phyloP scores from a whole-genome alignment of 257 asterid species.

The Penstemon eatonii region DNA sequence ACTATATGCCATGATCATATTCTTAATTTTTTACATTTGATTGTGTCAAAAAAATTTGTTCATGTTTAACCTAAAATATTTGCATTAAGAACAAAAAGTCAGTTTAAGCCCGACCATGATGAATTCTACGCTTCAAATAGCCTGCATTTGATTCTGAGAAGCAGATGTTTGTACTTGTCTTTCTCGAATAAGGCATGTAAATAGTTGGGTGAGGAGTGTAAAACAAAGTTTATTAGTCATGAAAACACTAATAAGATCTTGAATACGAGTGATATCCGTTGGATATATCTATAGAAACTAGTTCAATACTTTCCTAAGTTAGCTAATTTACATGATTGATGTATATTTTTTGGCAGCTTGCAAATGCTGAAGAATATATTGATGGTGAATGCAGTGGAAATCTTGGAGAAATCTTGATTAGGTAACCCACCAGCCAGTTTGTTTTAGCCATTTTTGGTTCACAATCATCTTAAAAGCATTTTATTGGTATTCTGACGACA shows the following conservation, averaged over 20 bases:
- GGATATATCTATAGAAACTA: not conserved
- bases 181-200: too few relatives aligned
- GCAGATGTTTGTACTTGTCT: not conserved
- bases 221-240: not conserved
- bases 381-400: constrained; percentile 87
- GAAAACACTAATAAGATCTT: not conserved
- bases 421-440: constrained; percentile 36
- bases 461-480: not conserved
- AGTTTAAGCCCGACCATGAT: not conserved
- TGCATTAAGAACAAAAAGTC: too few relatives aligned
- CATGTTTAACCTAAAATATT: too few relatives aligned
- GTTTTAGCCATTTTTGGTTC: not conserved
- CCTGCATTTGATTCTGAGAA: not conserved
- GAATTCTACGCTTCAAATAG: not conserved
- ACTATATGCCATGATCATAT: too few relatives aligned
- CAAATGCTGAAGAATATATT: constrained; percentile 85
- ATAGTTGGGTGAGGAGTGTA: not conserved
- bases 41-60: too few relatives aligned
- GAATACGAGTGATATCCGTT: not conserved
- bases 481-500: not conserved
- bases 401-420: constrained; percentile 88
- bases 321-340: not conserved
- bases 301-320: not conserved
- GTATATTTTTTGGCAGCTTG: constrained; percentile 56
- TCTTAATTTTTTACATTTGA: too few relatives aligned